These are phyloP conservation scores for Elongisporangium undulatum DNA, from an alignment of 352 stramenopile genomes.

Conservation along the genomic window DNA sequence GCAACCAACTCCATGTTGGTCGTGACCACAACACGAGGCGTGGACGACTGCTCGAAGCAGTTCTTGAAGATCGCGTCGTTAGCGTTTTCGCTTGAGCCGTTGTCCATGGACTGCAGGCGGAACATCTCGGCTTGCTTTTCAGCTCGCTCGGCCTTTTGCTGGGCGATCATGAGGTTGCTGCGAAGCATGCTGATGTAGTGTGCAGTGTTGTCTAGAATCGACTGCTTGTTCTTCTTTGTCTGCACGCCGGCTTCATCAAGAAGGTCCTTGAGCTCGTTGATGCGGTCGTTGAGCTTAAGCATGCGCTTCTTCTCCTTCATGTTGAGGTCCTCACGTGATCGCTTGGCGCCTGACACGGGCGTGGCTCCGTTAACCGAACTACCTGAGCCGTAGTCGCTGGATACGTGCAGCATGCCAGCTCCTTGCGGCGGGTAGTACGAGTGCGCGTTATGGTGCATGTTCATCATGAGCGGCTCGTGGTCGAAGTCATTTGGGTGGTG, in stretches of 20 bases:
- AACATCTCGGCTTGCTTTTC: conserved; percentile 29
- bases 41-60: conserved; percentile 67
- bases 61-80: conserved; percentile 48
- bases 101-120: conserved; percentile 14
- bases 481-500: conserved; percentile 34
- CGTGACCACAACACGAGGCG: conserved; percentile 46
- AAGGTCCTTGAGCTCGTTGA: conserved; percentile 68
- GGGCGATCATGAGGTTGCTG: conserved; percentile 41
- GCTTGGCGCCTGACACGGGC: conserved; percentile 39
- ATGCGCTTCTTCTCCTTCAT: conserved; percentile 88
- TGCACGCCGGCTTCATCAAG: conserved; percentile 60
- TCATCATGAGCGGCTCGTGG: conserved; percentile 61
- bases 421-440: conserved; percentile 34
- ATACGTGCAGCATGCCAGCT: conserved; percentile 54
- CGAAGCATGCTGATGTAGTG: conserved; percentile 68
- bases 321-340: conserved; percentile 71
- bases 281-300: conserved; percentile 87
- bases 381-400: conserved; percentile 37
- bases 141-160: conserved; percentile 54
- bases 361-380: conserved; percentile 20
- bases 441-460: conserved; percentile 25
- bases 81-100: conserved; percentile 5
- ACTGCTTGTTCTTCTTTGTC: conserved; percentile 82
- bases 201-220: conserved; percentile 58
- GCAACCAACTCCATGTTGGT: conserved; percentile 45